Evolutionary conservation across 2,329 filamentous ascomycete species (phyloP), one percentile per base, ranked within the genome.

Genomic region (Fusarium sp.): DNA sequence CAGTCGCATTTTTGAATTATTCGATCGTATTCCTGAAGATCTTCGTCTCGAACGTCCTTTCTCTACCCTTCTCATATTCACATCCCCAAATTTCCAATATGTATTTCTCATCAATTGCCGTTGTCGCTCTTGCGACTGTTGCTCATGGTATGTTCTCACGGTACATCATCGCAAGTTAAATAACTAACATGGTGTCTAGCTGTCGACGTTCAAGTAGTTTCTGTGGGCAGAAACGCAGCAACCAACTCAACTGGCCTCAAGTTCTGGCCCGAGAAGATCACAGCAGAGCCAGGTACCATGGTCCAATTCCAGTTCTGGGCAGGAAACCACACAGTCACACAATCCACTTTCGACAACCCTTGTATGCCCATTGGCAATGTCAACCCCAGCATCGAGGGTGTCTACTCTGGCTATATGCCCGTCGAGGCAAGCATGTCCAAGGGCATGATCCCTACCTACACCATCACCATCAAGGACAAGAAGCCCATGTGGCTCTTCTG

Each of bases 401-500:
- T 95, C 82, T 91, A 86, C 83, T 90, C 88, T 3, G 90, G 91
- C 63, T 92, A 88, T 83, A 86, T 89, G 82, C 88, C 89, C 68
- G 90, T 89, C 44, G 84, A 84, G 5, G 87, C 88, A 62, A 83
- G 83, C 68, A 76, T 80, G 24, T 75, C 79, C 66, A 83, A 79
- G 74, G 84, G 83, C 73, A 81, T 83, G 78, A 85, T 89, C 65
- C 88, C 91, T 29, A 90, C 90, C 57, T 96, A 90, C 81, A 93
- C 90, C 63, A 83, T 95, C 75, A 86, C 85, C 78, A 83, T 96
- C 79, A 90, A 90, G 76, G 85, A 89, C 79, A 88, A 86, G 46
- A 90, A 86, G 59, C 92, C 93, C 30, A 84, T 95, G 71, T 96
- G 93, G 92, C 82, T 92, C 71, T 95, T 91, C 85, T 95, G 92